A percentile compares a stretch with the other conserved stretches of the same genome.
Conservation (phyloP, 768 basidiomycete species). For the Lactarius indigo region DNA sequence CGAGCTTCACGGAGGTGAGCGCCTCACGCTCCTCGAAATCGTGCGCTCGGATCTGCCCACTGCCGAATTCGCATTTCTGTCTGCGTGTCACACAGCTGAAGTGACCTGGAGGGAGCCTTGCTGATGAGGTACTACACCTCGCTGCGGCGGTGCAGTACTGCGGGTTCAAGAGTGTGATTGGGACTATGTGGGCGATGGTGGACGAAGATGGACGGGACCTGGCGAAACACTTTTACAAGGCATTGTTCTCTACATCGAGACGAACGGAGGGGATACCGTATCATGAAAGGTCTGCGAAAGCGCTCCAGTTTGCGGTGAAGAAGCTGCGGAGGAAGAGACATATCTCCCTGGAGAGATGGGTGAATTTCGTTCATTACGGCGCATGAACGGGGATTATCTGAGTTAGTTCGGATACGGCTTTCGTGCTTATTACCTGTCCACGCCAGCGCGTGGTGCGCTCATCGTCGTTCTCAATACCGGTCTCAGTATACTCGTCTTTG, state of each 20-base stretch:
- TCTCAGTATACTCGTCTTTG: too few species aligned
- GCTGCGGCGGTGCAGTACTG: neutral
- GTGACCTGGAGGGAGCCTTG: neutral
- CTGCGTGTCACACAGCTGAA: neutral
- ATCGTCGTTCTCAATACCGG: too few species aligned
- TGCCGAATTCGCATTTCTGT: slow-evolving; percentile 2
- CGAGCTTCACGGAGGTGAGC: neutral
- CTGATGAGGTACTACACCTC: neutral
- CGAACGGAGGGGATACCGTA: neutral
- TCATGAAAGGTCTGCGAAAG: neutral
- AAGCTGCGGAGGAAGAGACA: neutral
- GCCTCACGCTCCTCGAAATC: neutral
- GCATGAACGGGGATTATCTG: neutral
- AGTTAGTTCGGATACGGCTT: neutral
- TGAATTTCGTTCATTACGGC: neutral
- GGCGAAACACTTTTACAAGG: neutral
- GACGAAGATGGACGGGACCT: neutral
- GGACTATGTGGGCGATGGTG: slow-evolving; percentile 5
- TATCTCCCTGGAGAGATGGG: neutral
- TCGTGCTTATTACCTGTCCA: neutral
- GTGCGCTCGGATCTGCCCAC: neutral
- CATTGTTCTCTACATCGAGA: neutral
- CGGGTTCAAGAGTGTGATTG: neutral
- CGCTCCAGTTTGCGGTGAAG: neutral
- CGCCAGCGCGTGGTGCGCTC: too few species aligned